These are phyloP conservation scores for Alternaria dauci DNA, from an alignment of 2,329 filamentous ascomycete genomes.

Conservation along the genomic window DNA sequence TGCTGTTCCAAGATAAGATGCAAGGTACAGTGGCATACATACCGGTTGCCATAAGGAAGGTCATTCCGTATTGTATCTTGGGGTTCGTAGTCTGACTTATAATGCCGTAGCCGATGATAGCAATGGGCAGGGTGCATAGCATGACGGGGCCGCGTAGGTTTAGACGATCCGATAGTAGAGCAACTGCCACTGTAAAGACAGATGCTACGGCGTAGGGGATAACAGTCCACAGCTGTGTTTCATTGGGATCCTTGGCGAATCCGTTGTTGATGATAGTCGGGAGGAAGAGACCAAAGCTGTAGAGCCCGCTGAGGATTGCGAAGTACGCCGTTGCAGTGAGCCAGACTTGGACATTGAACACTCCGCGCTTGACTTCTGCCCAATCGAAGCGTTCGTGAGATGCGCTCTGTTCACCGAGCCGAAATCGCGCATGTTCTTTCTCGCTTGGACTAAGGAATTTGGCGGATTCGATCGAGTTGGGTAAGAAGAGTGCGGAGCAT, in stretches of 20 bases:
- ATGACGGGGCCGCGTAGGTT: conserved; percentile 68
- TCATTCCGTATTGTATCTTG: conserved; percentile 69
- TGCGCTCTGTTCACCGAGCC: conserved; percentile 53
- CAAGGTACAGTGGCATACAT: conserved; percentile 70
- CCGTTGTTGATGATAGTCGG: conserved; percentile 70
- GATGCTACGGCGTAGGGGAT: conserved; percentile 70
- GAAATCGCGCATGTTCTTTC: conserved; percentile 58
- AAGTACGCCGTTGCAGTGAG: conserved; percentile 70
- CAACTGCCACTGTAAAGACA: conserved; percentile 60
- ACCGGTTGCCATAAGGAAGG: conserved; percentile 71
- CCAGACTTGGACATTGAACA: conserved; percentile 70
- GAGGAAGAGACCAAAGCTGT: conserved; percentile 71
- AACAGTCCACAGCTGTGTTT: conserved; percentile 70
- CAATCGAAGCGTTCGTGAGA: conserved; percentile 62
- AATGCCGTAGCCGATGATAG: conserved; percentile 71
- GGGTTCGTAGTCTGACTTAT: conserved; percentile 65
- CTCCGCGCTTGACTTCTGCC: conserved; percentile 69
- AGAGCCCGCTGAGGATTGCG: conserved; percentile 65
- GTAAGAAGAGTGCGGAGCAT: conserved; percentile 63
- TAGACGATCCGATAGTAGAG: conserved; percentile 68
- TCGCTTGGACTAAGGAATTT: conserved; percentile 64
- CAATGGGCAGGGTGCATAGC: conserved; percentile 69
- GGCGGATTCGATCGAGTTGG: conserved; percentile 64
- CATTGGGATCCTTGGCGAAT: conserved; percentile 63
- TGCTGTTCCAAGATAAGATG: conserved; percentile 71